Base-by-base conservation (phyloP, 208 protist genomes). In the Acanthamoeba culbertsoni region DNA sequence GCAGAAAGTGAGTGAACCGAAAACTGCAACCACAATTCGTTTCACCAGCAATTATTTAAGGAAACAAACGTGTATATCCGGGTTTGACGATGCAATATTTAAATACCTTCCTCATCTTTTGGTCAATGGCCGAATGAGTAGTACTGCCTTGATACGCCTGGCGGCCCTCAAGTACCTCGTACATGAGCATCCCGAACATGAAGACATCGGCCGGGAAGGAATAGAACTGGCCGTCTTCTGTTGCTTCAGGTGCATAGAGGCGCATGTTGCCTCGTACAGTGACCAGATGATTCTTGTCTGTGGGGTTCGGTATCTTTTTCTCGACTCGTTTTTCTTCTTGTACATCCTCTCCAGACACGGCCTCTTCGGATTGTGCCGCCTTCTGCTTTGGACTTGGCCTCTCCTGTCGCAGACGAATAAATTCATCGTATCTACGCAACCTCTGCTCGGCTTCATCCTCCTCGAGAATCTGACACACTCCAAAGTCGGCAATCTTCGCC, bases 101-200 rank as follows among this genome's bases (percentile, higher is more conserved):
- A 16, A 18, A 28, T 88, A 65, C 86, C 59, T 73, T 73, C n/a
- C n/a, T n/a, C 55, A 92, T 92, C 62, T 71, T 92, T 14, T 45
- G 26, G 33, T 71, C 48, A 37, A 92, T 92, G 59, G 86, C 86
- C 7, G 55, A 26, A 6, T 48, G 20, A 10, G 63, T 92, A 7
- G 23, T 37, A 23, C 26, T 73, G 42, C 62, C 59, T n/a, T 18
- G 4, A 46, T 77, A 92, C 40, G 63, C 59, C n/a, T 92, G 62
- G 1, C 33, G 55, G 1, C 86, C 86, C 31, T 92, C 86, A 28
- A 92, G 48, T 31, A 92, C 86, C 42, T 92, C 62, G 45, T 92
- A 92, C 62, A 92, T 48, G 28, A 92, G 86, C 62, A 92, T 79
- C 23, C 86, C 86, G 42, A 79, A 92, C 86, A 92, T 92, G 63